These are phyloP conservation scores for Albizia julibrissin DNA, from an alignment of 306 rosid genomes.

Conservation along the genomic window DNA sequence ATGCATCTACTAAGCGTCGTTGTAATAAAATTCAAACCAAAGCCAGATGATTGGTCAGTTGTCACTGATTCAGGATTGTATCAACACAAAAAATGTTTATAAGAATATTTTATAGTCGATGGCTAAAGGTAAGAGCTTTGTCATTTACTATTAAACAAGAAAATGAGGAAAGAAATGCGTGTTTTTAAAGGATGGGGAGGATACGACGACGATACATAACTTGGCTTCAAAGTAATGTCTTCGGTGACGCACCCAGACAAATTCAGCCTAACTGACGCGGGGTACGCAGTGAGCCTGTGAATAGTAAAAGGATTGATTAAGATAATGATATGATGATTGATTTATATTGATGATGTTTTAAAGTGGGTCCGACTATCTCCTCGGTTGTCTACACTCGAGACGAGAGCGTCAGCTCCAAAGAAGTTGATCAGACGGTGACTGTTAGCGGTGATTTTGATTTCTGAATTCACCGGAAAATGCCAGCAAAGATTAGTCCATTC, in stretches of 20 bases:
- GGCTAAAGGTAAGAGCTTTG: neutral
- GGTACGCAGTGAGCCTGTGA: neutral
- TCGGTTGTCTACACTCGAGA: neutral
- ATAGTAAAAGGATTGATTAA: neutral
- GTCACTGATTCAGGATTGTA: neutral
- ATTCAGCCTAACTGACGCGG: neutral
- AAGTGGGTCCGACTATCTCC: constrained; percentile 4
- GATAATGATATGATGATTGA: no score
- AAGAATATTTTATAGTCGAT: neutral
- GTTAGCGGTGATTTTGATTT: neutral
- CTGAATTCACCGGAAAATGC: neutral
- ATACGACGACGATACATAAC: constrained; percentile 40
- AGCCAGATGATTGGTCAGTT: neutral
- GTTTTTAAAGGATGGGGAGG: neutral
- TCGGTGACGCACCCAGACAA: constrained; percentile 30
- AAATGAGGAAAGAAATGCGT: neutral
- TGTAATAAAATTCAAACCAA: neutral
- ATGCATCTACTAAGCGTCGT: constrained; percentile 19
- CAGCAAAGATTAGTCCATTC: no score
- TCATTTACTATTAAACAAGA: neutral
- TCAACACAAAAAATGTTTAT: neutral
- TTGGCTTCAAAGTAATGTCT: constrained; percentile 55
- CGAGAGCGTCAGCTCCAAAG: neutral
- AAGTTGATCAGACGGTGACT: neutral
- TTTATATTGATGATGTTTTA: no score